Percentiles rank a stretch among this genome's conserved stretches.
Conservation (phyloP, 2,329 filamentous ascomycete species). For the Ophiocordyceps camponoti-floridani region DNA sequence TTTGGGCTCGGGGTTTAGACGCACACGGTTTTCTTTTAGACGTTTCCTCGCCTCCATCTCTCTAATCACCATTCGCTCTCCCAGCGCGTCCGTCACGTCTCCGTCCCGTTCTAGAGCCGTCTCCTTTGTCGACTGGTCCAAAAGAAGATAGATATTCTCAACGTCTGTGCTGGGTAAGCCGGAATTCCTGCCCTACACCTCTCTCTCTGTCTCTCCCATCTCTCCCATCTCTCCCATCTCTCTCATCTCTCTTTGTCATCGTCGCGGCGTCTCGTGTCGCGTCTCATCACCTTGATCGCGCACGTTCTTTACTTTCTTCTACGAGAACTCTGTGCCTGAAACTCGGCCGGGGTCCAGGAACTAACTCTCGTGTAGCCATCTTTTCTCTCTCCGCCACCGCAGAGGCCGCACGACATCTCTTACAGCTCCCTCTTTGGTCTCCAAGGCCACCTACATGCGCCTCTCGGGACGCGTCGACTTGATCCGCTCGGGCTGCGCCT, state of each 20-base stretch:
- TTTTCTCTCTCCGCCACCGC: neutral
- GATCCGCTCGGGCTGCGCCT: neutral
- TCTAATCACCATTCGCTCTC: conserved; percentile 3
- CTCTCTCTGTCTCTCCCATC: neutral
- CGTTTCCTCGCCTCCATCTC: conserved; percentile 6
- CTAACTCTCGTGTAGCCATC: neutral
- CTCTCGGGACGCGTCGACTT: neutral
- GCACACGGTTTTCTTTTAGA: conserved; percentile 18
- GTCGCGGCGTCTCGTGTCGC: no score
- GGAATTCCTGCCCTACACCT: neutral
- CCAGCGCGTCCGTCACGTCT: conserved; percentile 4
- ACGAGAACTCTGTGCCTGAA: neutral
- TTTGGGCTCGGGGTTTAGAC: conserved; percentile 19
- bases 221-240: no score
- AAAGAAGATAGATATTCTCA: conserved; percentile 9
- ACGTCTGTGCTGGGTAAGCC: conserved; percentile 7
- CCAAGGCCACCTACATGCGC: neutral
- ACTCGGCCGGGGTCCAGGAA: neutral
- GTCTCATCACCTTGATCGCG: neutral
- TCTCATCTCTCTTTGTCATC: neutral
- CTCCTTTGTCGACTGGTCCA: conserved; percentile 4
- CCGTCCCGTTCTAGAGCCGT: conserved; percentile 10
- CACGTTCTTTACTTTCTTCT: neutral
- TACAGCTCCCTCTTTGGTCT: neutral
- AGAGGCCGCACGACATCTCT: neutral